phyloP scores from a whole-genome alignment of 805 yeast species.

The Metschnikowia cerradonensis region DNA sequence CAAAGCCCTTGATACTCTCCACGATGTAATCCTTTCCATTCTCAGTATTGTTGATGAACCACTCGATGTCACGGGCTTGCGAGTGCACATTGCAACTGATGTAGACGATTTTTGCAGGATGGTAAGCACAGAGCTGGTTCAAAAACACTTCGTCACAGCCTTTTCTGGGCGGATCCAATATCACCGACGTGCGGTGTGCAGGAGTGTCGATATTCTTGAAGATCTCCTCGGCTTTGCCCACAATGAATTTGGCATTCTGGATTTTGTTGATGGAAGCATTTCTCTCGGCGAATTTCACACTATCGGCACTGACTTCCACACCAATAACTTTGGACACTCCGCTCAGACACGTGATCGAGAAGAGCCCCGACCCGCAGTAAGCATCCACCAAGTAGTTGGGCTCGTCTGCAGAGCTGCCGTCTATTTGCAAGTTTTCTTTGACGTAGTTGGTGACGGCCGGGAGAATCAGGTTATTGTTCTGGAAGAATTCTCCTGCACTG shows the following conservation, averaged over 20 bases:
- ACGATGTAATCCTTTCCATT: conserved; percentile 62
- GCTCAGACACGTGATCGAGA: conserved; percentile 78
- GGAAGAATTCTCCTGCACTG: conserved; percentile 95
- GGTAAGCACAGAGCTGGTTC: conserved; percentile 76
- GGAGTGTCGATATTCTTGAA: conserved; percentile 79
- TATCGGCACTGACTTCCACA: conserved; percentile 89
- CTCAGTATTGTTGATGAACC: conserved; percentile 63
- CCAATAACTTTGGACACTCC: conserved; percentile 86
- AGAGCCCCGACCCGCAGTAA: conserved; percentile 93
- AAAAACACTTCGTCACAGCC: conserved; percentile 91
- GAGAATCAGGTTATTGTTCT: conserved; percentile 83
- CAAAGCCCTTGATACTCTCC: conserved; percentile 89
- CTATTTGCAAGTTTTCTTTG: conserved; percentile 54
- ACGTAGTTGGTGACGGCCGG: conserved; percentile 83
- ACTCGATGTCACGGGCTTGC: conserved; percentile 91
- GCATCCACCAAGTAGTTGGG: conserved; percentile 80
- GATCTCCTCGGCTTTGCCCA: conserved; percentile 89
- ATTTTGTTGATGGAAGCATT: conserved; percentile 78
- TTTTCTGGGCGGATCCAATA: conserved; percentile 95
- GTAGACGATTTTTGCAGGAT: conserved; percentile 86
- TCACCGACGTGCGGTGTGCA: conserved; percentile 73
- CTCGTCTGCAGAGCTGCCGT: conserved; percentile 27
- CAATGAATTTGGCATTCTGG: conserved; percentile 75
- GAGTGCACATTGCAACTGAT: conserved; percentile 97
- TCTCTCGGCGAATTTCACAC: conserved; percentile 78